Percentiles rank a stretch among this genome's conserved stretches.
phyloP scores from a whole-genome alignment of 2,329 filamentous ascomycete genomes.

The Exophiala spinifera region DNA sequence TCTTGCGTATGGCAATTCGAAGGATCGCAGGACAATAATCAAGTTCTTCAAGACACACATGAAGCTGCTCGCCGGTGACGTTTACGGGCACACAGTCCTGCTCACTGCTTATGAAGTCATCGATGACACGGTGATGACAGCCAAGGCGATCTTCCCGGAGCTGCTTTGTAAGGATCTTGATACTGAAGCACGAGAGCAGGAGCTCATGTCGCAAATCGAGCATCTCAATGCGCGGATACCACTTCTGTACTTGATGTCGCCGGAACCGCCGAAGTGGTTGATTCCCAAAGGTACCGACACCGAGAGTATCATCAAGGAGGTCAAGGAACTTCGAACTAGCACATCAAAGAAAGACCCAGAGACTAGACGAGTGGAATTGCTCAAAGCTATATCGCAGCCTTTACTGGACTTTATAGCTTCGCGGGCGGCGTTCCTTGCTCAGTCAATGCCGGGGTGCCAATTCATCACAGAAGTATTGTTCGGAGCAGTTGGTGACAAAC shows the following conservation, averaged over 20 bases:
- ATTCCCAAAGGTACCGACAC: conserved; percentile 54
- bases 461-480: conserved; percentile 81
- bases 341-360: conserved; percentile 93
- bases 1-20: conserved; percentile 80
- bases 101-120: conserved; percentile 85
- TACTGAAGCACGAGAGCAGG: conserved; percentile 41
- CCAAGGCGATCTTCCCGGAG: conserved; percentile 84
- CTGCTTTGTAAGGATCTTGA: conserved; percentile 66
- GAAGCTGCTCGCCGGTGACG: conserved; percentile 77
- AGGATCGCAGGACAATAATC: conserved; percentile 86
- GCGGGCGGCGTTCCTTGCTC: conserved; percentile 64
- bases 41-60: conserved; percentile 88
- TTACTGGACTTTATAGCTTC: conserved; percentile 71
- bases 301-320: conserved; percentile 68
- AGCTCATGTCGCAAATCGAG: conserved; percentile 42
- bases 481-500: conserved; percentile 70
- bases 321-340: conserved; percentile 72
- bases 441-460: conserved; percentile 80
- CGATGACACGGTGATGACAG: conserved; percentile 86
- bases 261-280: conserved; percentile 59
- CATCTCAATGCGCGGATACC: conserved; percentile 56
- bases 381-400: conserved; percentile 68
- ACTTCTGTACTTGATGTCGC: conserved; percentile 77
- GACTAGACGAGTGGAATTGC: conserved; percentile 70
- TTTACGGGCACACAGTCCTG: conserved; percentile 74